phyloP scores from a whole-genome alignment of 148 eudicot species.

The Drosera capensis region DNA sequence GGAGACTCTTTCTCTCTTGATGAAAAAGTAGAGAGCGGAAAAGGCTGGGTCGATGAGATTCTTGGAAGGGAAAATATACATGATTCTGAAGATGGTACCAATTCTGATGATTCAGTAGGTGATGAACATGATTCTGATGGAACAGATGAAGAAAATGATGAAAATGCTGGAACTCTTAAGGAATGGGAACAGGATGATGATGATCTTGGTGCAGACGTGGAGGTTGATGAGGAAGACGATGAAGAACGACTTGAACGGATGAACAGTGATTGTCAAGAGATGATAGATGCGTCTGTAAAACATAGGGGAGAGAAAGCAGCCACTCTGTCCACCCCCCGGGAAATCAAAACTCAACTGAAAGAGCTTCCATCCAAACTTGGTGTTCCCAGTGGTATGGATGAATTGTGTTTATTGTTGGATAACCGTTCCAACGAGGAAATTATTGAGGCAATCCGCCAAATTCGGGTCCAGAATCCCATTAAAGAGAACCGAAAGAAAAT shows the following conservation, averaged over 20 bases:
- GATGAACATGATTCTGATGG: slow-evolving; percentile 35
- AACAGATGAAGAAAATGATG: slow-evolving; percentile 25
- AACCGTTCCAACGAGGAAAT: slow-evolving; percentile 55
- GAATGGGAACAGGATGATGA: slow-evolving; percentile 99
- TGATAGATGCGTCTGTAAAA: slow-evolving; percentile 6
- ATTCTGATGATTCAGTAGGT: slow-evolving; percentile 34
- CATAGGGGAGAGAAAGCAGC: slow-evolving; percentile 14
- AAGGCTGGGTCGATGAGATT: slow-evolving; percentile 55
- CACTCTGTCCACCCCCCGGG: slow-evolving; percentile 6
- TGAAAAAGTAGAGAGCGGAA: slow-evolving; percentile 27
- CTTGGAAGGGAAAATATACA: slow-evolving; percentile 26
- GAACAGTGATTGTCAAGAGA: slow-evolving; percentile 12
- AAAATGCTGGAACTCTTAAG: slow-evolving; percentile 36
- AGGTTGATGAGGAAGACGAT: slow-evolving; percentile 19
- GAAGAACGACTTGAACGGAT: slow-evolving; percentile 7
- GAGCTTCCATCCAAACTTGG: slow-evolving; percentile 82
- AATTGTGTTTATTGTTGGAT: slow-evolving; percentile 37
- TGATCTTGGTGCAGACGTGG: slow-evolving; percentile 29
- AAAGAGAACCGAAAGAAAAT: slow-evolving; percentile 85
- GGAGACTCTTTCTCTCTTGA: slow-evolving; percentile 80
- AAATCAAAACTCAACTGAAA: slow-evolving; percentile 17
- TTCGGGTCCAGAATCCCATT: slow-evolving; percentile 69
- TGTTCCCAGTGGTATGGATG: slow-evolving; percentile 71
- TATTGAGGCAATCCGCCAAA: slow-evolving; percentile 64
- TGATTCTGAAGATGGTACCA: slow-evolving; percentile 21